Evolutionary conservation across 2,329 filamentous ascomycete genomes (phyloP).

Genomic region (Stagonosporopsis chrysanthemi): DNA sequence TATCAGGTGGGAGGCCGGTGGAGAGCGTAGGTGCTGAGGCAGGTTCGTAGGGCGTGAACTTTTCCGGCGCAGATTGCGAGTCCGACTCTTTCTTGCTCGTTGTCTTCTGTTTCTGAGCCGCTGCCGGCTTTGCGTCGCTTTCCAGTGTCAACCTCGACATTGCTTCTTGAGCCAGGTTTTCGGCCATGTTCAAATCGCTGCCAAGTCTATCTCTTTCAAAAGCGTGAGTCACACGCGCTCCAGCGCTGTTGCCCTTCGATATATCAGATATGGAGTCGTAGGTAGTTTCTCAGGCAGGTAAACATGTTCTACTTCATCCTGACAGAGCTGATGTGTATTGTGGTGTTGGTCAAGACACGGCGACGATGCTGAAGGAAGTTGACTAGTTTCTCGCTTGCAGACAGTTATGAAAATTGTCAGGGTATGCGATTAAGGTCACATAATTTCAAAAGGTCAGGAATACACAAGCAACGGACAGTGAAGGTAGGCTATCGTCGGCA

Average conservation of each 20-base stretch:
- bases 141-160: neutral
- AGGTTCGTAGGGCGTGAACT: conserved; percentile 48
- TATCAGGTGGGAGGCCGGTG: conserved; percentile 42
- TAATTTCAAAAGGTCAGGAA: too few species aligned
- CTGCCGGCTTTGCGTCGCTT: neutral
- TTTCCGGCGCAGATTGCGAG: conserved; percentile 19
- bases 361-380: conserved; percentile 1
- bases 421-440: neutral
- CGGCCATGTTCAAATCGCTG: conserved; percentile 1
- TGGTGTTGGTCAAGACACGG: neutral
- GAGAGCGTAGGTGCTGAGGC: conserved; percentile 28
- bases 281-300: neutral
- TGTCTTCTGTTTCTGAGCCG: neutral
- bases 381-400: conserved; percentile 19
- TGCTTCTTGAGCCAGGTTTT: neutral
- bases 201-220: conserved; percentile 16
- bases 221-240: neutral
- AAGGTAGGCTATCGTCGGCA: neutral
- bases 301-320: too few species aligned
- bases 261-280: neutral
- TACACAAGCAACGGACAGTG: neutral
- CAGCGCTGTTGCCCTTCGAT: neutral
- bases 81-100: neutral
- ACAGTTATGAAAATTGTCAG: neutral
- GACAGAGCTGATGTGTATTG: neutral